Percentiles rank a stretch among this genome's conserved stretches.
Evolutionary conservation across 257 asterid species (phyloP).

Genomic region (Solanum bulbocastanum): DNA sequence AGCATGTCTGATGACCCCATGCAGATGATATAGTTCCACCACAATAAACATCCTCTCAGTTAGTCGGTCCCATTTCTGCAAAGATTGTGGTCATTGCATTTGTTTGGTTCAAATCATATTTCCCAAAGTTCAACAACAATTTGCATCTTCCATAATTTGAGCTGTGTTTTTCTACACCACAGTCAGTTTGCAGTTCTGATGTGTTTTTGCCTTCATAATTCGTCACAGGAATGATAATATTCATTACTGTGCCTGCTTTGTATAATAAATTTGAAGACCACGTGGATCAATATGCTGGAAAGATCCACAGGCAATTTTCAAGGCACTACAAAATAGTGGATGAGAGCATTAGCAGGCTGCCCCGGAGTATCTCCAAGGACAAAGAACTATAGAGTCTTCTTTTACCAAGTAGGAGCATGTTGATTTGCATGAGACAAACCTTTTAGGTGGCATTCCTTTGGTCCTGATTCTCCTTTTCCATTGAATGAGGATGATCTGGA

Average conservation of each 20-base stretch:
- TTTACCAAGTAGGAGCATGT: not conserved
- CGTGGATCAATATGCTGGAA: slow-evolving; percentile 54
- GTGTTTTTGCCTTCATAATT: not conserved
- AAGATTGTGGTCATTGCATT: not conserved
- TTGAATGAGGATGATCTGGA: not conserved
- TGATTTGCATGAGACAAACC: not conserved
- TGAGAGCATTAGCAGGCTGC: slow-evolving; percentile 65
- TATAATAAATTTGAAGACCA: slow-evolving; percentile 54
- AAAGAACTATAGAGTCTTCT: slow-evolving; percentile 38
- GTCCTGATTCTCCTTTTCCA: not conserved
- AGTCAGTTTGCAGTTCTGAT: not conserved
- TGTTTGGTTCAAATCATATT: not conserved
- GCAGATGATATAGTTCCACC: not conserved
- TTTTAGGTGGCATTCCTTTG: not conserved
- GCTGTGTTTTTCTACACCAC: not conserved
- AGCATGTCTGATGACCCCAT: not conserved
- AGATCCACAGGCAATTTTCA: slow-evolving; percentile 54
- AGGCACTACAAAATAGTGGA: slow-evolving; percentile 79
- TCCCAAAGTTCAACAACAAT: not conserved
- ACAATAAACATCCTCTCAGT: not conserved
- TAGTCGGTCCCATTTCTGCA: not conserved
- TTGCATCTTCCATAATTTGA: not conserved
- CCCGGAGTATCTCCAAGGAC: slow-evolving; percentile 43
- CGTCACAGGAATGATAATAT: slow-evolving; percentile 59
- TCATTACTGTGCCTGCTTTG: slow-evolving; percentile 67